Percentiles rank a stretch among this genome's conserved stretches.
Evolutionary conservation across 805 yeast genomes (phyloP).

Genomic region (Metschnikowia amazonensis): DNA sequence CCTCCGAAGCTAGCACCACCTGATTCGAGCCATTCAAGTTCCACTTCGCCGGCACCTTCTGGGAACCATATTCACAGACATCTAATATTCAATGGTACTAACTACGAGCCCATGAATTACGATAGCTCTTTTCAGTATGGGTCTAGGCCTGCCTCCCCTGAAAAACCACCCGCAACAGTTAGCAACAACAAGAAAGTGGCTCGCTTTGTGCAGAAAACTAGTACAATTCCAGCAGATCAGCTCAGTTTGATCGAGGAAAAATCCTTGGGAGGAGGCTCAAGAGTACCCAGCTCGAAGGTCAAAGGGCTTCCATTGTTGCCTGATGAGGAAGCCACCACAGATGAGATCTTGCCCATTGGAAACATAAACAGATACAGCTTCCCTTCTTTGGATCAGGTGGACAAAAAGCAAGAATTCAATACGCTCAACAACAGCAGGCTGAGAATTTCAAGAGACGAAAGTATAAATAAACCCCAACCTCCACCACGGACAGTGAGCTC

Average conservation of each 20-base stretch:
- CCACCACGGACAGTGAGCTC: conserved; percentile 1
- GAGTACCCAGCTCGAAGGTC: conserved; percentile 28
- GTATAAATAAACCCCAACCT: neutral
- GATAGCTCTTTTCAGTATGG: neutral
- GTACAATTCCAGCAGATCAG: conserved; percentile 28
- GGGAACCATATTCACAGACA: conserved; percentile 5
- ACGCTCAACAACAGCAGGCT: neutral
- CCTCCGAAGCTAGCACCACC: conserved; percentile 35
- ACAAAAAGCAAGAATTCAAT: neutral
- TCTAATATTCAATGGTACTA: conserved; percentile 33
- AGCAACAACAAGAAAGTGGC: conserved; percentile 26
- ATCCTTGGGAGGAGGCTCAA: conserved; percentile 26
- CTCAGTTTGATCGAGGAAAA: conserved; percentile 43
- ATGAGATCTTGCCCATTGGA: neutral
- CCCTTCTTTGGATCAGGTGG: neutral
- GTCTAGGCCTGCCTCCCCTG: conserved; percentile 6
- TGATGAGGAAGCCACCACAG: neutral
- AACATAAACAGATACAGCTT: neutral
- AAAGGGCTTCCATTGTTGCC: conserved; percentile 8
- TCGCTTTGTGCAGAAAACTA: conserved; percentile 20
- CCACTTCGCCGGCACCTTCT: neutral
- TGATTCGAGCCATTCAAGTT: conserved; percentile 7
- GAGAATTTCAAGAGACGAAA: neutral
- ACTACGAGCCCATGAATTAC: conserved; percentile 32
- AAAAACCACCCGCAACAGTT: conserved; percentile 27